Base-by-base conservation (phyloP, 768 basidiomycete genomes). In the Macrocybe gigantea region DNA sequence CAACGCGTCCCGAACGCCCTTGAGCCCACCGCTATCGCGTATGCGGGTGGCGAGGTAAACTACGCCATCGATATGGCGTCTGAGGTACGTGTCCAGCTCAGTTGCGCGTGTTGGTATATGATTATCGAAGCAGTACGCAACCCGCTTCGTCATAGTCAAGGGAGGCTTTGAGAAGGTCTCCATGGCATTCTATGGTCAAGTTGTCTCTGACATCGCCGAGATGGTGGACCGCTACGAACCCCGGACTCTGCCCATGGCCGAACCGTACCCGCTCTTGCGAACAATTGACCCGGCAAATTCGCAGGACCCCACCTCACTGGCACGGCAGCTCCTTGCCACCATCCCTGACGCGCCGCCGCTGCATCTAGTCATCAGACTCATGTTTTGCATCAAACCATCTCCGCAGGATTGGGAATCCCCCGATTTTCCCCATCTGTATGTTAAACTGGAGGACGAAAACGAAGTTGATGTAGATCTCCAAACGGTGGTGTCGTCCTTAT, bases 361-460 rank as follows among this genome's bases (percentile, higher is more conserved):
- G 5, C 68, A 78, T 5, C 74, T 88, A 10, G 73, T 85, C 42
- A 74, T 85, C 35, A 75, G 83, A 29, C 69, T 90, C 15, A 83
- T 89, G 77, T 85, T 89, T 55, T 88, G 86, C 59, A 68, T 91
- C 41, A 90, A 90, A 58, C 85, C 85, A 0, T 68, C 78, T 8
- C 77, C 80, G 51, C 83, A 88, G n/a, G 87, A 90, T 48, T 90
- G 86, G 86, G 85, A 88, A 49, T 65, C 78, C 29, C 79, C 79
- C 1, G 79, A 80, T 8, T 90, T 89, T 55, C 87, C 88, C 0
- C 77, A 83, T 58, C 59, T 88, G 15, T 79, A 82, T 53, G 74
- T 84, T 1, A 78, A 87, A 58, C 59, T 89, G 32, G 72, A 72
- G 22, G 69, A 66, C n/a, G 61, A 70, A n/a, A 57, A 64, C 6